Evolutionary conservation across 305 asterid species (phyloP), one percentile per base, ranked within the genome.

Genomic region (Fraxinus ornus): DNA sequence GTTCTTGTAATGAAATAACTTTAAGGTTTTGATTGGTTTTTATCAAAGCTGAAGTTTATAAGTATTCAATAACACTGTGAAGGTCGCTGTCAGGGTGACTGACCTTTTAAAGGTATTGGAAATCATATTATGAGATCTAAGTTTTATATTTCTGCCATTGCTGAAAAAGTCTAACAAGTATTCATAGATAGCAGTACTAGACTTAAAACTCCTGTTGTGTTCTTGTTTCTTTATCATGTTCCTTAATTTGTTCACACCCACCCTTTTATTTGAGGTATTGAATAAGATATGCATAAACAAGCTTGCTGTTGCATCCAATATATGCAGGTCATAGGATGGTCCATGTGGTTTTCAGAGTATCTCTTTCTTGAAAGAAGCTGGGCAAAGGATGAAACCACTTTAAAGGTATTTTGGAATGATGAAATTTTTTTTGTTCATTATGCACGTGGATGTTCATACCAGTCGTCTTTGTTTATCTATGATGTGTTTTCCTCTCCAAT

Each of bases 341-440:
- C 99, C 81, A 96, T 96, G 99, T 96, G 99, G 99, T 96, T 96
- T 82, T 89, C 97, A 70, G 97, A 93, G 85, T 94, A 96, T 89
- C 93, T 96, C 44, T 96, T 93, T 87, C 98, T 96, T 83, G 99
- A 96, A 88, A 91, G 99, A 88, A 93, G 86, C 84, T 96, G 99
- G 99, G 97, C 95, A 60, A 93, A 86, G 85, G 99, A 96, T 89
- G 98, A 96, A 88, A 84, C 24, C 87, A 96, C 93, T 32, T 84
- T 96, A 78, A 94, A 93, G 98, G 99, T 96, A 92, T 52, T 44
- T 75, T 39, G 36, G 24, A 70, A 70, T 57, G 83, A 35, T 52
- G 24, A 47, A 6, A n/a, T 37, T 74, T 7, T n/a, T 21, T n/a
- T 70, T 13, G 71, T 73, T 33, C 78, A 33, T 78, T 73, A 26